Evolutionary conservation across 306 rosid species (phyloP).

Genomic region (Begonia peltatifolia): DNA sequence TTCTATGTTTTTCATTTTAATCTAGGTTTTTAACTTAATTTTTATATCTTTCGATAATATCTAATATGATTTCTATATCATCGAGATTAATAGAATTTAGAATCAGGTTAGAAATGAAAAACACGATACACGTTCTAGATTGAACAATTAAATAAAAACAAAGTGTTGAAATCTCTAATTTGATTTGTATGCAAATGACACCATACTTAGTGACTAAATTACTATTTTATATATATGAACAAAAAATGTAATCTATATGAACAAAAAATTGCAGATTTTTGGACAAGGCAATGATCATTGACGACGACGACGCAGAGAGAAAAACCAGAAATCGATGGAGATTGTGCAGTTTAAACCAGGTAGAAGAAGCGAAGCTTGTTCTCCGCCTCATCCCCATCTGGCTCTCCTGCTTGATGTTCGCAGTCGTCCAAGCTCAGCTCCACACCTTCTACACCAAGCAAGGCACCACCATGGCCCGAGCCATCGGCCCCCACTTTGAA

Average conservation of each 20-base stretch:
- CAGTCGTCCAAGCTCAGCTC: constrained; percentile 35
- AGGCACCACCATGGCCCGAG: constrained; percentile 37
- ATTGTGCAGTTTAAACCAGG: constrained; percentile 52
- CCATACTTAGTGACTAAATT: too few species aligned
- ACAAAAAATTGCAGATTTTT: constrained; percentile 26
- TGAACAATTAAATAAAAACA: too few species aligned
- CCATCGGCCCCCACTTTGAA: constrained; percentile 37
- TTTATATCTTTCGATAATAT: too few species aligned
- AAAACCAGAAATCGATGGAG: constrained; percentile 58
- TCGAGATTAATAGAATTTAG: too few species aligned
- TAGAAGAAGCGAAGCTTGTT: constrained; percentile 62
- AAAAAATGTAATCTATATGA: not conserved
- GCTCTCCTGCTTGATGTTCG: constrained; percentile 53
- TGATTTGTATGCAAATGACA: too few species aligned
- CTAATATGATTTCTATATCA: too few species aligned
- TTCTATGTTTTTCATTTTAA: too few species aligned
- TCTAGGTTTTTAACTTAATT: too few species aligned
- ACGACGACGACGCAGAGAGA: constrained; percentile 28
- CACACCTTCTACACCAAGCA: constrained; percentile 59
- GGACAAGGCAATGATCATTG: constrained; percentile 57
- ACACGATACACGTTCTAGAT: too few species aligned
- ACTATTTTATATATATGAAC: not conserved
- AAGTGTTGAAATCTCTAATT: too few species aligned
- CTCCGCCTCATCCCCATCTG: constrained; percentile 59
- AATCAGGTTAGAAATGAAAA: too few species aligned